Conservation (phyloP, 73 alveolate species). For the Uronychia binucleata region DNA sequence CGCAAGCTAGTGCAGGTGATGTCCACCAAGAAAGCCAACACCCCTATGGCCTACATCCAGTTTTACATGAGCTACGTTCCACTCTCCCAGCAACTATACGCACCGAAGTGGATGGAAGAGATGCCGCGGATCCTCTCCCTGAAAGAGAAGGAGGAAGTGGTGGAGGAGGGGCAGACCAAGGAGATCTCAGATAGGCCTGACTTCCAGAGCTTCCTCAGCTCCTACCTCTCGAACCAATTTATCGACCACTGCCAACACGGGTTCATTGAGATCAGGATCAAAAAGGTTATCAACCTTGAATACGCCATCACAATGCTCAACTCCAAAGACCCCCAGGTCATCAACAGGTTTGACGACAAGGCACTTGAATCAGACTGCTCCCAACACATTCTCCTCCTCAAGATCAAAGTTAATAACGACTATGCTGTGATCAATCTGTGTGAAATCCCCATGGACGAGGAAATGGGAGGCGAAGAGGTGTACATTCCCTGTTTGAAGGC, state of each 20-base stretch:
- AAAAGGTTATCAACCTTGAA: background rate
- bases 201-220: background rate
- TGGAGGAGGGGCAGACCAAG: background rate
- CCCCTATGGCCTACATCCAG: background rate
- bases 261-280: background rate
- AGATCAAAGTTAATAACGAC: background rate
- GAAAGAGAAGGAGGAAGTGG: background rate
- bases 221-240: background rate
- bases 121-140: background rate
- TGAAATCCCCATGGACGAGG: background rate
- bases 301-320: background rate
- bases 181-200: background rate
- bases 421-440: background rate
- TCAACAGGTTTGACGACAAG: background rate
- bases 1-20: background rate
- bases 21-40: background rate
- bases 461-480: background rate
- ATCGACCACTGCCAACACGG: background rate
- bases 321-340: background rate
- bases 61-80: background rate
- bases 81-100: background rate
- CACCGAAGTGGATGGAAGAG: background rate
- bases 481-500: background rate
- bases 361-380: background rate
- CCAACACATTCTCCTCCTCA: background rate